Evolutionary conservation across 331 rosid genomes (phyloP).

Genomic region (Ulmus americana): DNA sequence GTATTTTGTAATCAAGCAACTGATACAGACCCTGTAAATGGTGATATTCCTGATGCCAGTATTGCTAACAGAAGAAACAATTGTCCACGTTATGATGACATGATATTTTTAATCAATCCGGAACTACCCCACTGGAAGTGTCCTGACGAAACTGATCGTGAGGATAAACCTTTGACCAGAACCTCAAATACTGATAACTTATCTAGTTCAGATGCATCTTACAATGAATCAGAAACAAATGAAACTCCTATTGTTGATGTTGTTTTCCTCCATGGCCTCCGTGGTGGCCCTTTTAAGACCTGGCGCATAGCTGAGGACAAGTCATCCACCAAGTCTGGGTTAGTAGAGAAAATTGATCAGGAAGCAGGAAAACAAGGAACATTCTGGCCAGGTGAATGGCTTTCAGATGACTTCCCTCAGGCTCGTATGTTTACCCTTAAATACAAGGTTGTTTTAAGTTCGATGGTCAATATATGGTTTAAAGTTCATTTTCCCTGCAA

Average conservation of each 20-base stretch:
- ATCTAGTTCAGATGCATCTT: constrained; percentile 36
- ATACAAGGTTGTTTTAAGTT: constrained; percentile 65
- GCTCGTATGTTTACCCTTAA: constrained; percentile 84
- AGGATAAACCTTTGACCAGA: constrained; percentile 25
- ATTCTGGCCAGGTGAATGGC: constrained; percentile 99
- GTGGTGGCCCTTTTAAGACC: constrained; percentile 85
- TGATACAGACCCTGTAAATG: constrained; percentile 34
- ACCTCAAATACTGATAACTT: constrained; percentile 30
- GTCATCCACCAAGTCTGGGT: constrained; percentile 64
- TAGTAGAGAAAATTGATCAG: constrained; percentile 95
- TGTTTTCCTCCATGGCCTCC: constrained; percentile 88
- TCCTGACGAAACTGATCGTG: constrained; percentile 35
- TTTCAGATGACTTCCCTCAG: constrained; percentile 71
- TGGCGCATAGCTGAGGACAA: constrained; percentile 98
- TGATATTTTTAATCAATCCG: constrained; percentile 73
- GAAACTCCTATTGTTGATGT: constrained; percentile 60
- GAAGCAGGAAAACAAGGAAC: constrained; percentile 94
- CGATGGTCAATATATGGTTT: constrained; percentile 10
- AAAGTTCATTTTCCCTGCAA: not conserved
- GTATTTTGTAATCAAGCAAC: constrained; percentile 44
- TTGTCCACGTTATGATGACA: constrained; percentile 74
- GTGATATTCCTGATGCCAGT: constrained; percentile 29
- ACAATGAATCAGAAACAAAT: constrained; percentile 18
- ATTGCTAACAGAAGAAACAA: constrained; percentile 32
- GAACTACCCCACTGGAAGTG: constrained; percentile 83